Conservation (phyloP, 331 rosid species). For the Rhamnella rubrinervis region DNA sequence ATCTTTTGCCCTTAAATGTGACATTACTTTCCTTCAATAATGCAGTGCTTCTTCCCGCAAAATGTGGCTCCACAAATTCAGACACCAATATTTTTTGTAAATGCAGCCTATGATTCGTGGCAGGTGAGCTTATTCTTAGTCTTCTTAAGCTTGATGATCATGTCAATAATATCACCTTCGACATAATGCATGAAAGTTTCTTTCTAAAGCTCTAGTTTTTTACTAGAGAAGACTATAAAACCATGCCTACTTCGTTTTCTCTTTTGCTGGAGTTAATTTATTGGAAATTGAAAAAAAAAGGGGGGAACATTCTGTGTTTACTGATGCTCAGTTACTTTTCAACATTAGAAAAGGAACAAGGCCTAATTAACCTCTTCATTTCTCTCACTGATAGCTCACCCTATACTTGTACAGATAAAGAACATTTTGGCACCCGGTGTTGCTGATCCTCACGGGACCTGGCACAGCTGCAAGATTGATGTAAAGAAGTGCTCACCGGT, state of each 20-base stretch:
- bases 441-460: conserved; percentile 85
- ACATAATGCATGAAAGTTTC: neutral
- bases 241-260: neutral
- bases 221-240: neutral
- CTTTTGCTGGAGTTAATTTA: neutral
- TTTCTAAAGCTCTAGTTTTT: neutral
- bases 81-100: conserved; percentile 79
- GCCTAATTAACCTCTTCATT: neutral
- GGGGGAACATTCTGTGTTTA: too few species aligned
- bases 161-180: neutral
- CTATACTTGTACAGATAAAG: conserved; percentile 54
- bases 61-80: conserved; percentile 51
- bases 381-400: neutral
- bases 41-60: conserved; percentile 96
- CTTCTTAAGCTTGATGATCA: neutral
- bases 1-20: conserved; percentile 3
- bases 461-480: conserved; percentile 81
- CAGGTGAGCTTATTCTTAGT: conserved; percentile 57
- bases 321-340: too few species aligned
- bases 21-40: conserved; percentile 17
- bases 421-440: conserved; percentile 85
- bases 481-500: conserved; percentile 62
- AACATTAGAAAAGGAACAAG: too few species aligned
- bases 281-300: neutral
- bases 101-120: conserved; percentile 97